Evolutionary conservation across 2,329 filamentous ascomycete genomes (phyloP).

Genomic region (Aspergillus versicolor): DNA sequence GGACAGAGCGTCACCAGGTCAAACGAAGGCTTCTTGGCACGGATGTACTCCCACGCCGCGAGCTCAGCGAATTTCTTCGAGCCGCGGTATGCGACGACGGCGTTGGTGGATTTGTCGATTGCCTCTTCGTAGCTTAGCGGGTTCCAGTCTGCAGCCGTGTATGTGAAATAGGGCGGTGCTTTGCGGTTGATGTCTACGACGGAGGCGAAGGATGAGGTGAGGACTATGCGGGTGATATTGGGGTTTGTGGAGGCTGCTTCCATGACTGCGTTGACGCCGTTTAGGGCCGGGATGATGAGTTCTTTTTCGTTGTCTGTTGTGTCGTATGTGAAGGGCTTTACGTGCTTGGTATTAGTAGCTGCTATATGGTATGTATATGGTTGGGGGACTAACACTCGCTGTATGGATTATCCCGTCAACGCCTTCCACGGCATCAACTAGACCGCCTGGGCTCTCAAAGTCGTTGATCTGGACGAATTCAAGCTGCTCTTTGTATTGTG

Average conservation of each 20-base stretch:
- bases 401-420: slow-evolving; percentile 48
- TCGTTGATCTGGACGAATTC: slow-evolving; percentile 47
- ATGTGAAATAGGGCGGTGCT: slow-evolving; percentile 21
- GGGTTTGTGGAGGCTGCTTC: slow-evolving; percentile 25
- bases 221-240: slow-evolving; percentile 24
- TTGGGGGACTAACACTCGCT: slow-evolving; percentile 40
- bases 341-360: too few relatives aligned
- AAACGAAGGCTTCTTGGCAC: slow-evolving; percentile 36
- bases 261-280: slow-evolving; percentile 46
- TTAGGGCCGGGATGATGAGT: slow-evolving; percentile 48
- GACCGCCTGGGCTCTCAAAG: slow-evolving; percentile 39
- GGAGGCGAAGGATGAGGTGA: slow-evolving; percentile 33
- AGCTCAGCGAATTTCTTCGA: slow-evolving; percentile 35
- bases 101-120: slow-evolving; percentile 15
- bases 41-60: slow-evolving; percentile 32
- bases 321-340: slow-evolving; percentile 46
- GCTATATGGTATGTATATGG: neutral
- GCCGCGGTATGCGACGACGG: slow-evolving; percentile 31
- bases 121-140: slow-evolving; percentile 31
- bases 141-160: slow-evolving; percentile 32
- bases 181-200: slow-evolving; percentile 22
- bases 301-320: slow-evolving; percentile 46
- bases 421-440: slow-evolving; percentile 40
- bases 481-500: slow-evolving; percentile 35
- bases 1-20: slow-evolving; percentile 48